Conservation (phyloP, 2,329 filamentous ascomycete species). For the Dothideomycetidae sp. region DNA sequence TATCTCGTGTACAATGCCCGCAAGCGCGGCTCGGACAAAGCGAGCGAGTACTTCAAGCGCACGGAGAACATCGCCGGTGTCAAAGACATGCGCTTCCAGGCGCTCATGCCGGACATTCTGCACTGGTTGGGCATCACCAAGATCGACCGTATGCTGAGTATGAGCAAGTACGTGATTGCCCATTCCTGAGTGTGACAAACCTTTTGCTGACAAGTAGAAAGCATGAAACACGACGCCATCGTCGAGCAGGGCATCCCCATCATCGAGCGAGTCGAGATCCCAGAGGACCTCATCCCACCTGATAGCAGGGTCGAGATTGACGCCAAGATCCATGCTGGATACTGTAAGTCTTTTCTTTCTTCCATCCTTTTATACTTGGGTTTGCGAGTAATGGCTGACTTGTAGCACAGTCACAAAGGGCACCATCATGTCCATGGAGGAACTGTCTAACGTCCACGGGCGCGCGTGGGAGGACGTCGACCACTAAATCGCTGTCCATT, state of each 20-base stretch:
- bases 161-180: conserved; percentile 64
- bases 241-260: conserved; percentile 79
- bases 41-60: conserved; percentile 87
- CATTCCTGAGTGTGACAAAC: not conserved
- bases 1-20: conserved; percentile 69
- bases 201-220: conserved; percentile 23
- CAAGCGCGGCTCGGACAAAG: conserved; percentile 62
- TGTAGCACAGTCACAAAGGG: conserved; percentile 55
- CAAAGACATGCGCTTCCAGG: conserved; percentile 94
- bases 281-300: conserved; percentile 82
- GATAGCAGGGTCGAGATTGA: conserved; percentile 98
- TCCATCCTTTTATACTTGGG: too few relatives aligned
- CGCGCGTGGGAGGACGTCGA: conserved; percentile 74
- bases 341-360: conserved; percentile 40
- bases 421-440: conserved; percentile 75
- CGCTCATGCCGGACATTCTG: conserved; percentile 80
- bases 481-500: too few relatives aligned
- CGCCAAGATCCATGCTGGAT: conserved; percentile 87
- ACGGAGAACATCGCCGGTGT: conserved; percentile 98
- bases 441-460: conserved; percentile 73
- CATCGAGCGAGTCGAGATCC: conserved; percentile 77
- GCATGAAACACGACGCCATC: conserved; percentile 85
- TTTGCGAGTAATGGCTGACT: conserved; percentile 11
- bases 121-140: conserved; percentile 98
- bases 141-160: conserved; percentile 95